A percentile compares a stretch with the other conserved stretches of the same genome.
Evolutionary conservation across 805 yeast genomes (phyloP).

Genomic region (Candida oleophila): DNA sequence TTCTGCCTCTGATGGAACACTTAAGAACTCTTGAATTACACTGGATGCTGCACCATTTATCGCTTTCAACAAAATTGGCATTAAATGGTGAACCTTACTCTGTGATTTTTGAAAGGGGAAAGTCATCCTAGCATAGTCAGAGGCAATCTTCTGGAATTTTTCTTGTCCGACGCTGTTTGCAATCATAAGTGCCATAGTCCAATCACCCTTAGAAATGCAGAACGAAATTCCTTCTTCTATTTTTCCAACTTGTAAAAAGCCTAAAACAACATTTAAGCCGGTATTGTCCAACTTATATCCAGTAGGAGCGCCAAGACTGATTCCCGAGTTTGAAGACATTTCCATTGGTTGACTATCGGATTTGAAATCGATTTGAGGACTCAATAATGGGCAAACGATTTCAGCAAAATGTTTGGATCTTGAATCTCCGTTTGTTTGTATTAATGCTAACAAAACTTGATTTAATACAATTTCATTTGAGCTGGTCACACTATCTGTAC

Average conservation of each 20-base stretch:
- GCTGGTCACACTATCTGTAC: constrained; percentile 5
- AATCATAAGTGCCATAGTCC: constrained; percentile 74
- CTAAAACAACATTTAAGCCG: constrained; percentile 32
- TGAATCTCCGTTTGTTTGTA: constrained; percentile 30
- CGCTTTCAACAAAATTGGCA: constrained; percentile 61
- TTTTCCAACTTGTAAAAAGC: constrained; percentile 57
- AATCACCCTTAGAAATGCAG: constrained; percentile 64
- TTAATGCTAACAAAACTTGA: constrained; percentile 27
- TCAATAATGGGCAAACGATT: constrained; percentile 35
- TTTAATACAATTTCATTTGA: constrained; percentile 29
- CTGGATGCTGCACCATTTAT: constrained; percentile 59
- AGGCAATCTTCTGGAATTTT: constrained; percentile 55
- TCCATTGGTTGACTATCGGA: not conserved
- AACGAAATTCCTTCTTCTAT: constrained; percentile 62
- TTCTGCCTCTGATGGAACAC: constrained; percentile 38
- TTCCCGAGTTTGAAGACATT: not conserved
- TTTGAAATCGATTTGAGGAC: constrained; percentile 39
- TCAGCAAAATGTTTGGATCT: constrained; percentile 26
- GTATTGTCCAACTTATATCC: constrained; percentile 42
- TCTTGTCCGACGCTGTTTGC: constrained; percentile 66
- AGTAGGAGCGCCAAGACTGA: constrained; percentile 24
- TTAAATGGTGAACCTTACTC: constrained; percentile 39
- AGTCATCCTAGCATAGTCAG: constrained; percentile 53
- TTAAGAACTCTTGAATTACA: constrained; percentile 49
- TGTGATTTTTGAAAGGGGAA: constrained; percentile 40